Conservation (phyloP, 805 yeast genomes). For the Saturnispora gosingensis region DNA sequence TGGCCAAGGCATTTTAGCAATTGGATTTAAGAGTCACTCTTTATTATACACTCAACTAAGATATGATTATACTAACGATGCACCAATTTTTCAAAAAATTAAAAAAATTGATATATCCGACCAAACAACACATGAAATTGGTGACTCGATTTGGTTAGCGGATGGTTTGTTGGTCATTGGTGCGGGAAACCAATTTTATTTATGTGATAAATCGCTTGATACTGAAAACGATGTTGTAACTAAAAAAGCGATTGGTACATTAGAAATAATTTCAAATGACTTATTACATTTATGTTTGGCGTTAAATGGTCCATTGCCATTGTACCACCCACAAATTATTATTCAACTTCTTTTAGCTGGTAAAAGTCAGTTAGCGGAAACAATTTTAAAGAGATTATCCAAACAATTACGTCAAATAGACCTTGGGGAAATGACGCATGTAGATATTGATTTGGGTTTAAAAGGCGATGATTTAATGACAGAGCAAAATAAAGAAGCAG, state of each 20-base stretch:
- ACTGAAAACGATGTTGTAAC: conserved; percentile 40
- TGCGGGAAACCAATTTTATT: conserved; percentile 80
- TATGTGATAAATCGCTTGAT: conserved; percentile 65
- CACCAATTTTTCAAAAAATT: conserved; percentile 70
- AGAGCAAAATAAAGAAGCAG: background rate
- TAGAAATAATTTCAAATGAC: conserved; percentile 44
- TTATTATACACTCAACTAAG: conserved; percentile 71
- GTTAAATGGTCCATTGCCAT: conserved; percentile 80
- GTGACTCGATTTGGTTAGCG: conserved; percentile 81
- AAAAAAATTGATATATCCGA: conserved; percentile 61
- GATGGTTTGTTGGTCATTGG: conserved; percentile 77
- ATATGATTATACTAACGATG: conserved; percentile 76
- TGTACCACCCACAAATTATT: conserved; percentile 83
- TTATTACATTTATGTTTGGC: conserved; percentile 66
- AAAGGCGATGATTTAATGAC: background rate
- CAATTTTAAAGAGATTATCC: conserved; percentile 46
- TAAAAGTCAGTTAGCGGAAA: conserved; percentile 44
- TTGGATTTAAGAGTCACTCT: conserved; percentile 62
- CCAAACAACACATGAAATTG: conserved; percentile 72
- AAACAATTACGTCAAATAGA: conserved; percentile 46
- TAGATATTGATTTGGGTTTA: conserved; percentile 22
- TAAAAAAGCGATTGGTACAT: conserved; percentile 46
- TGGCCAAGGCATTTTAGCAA: conserved; percentile 65
- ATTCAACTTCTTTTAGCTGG: conserved; percentile 66
- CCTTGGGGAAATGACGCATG: conserved; percentile 19